Conservation (phyloP, 1,284 basidiomycete genomes). For the Hemileia vastatrix region DNA sequence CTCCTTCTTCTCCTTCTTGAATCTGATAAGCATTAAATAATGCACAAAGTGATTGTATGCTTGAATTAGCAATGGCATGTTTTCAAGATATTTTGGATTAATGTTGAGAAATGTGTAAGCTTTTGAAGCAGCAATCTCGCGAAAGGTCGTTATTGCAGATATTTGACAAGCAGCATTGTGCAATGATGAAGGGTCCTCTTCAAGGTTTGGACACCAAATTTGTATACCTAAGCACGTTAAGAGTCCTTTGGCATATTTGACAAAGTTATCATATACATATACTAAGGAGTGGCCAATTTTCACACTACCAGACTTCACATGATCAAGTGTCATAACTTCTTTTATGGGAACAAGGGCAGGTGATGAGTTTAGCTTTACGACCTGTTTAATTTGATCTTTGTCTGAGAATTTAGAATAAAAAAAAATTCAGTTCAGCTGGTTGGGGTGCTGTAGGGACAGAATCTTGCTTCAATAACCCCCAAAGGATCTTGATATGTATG, state of each 20-base stretch:
- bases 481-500: conserved; percentile 7
- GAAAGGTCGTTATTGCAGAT: background rate
- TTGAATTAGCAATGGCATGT: background rate
- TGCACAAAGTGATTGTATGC: conserved; percentile 1
- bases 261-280: background rate
- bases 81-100: background rate
- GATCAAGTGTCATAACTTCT: background rate
- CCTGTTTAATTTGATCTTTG: background rate
- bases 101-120: conserved; percentile 4
- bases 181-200: background rate
- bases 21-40: background rate
- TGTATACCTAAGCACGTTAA: background rate
- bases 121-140: background rate
- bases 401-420: background rate
- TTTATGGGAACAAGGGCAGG: background rate
- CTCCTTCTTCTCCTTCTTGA: background rate
- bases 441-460: background rate
- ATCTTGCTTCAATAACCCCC: conserved; percentile 4
- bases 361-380: background rate
- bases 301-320: too few species aligned
- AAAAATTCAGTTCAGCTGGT: background rate
- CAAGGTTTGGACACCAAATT: conserved; percentile 2
- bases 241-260: background rate
- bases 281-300: background rate
- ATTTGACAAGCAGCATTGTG: conserved; percentile 7